Evolutionary conservation across 192 early-diverging fungal species (phyloP).

Genomic region (Powellomyces hirtus): DNA sequence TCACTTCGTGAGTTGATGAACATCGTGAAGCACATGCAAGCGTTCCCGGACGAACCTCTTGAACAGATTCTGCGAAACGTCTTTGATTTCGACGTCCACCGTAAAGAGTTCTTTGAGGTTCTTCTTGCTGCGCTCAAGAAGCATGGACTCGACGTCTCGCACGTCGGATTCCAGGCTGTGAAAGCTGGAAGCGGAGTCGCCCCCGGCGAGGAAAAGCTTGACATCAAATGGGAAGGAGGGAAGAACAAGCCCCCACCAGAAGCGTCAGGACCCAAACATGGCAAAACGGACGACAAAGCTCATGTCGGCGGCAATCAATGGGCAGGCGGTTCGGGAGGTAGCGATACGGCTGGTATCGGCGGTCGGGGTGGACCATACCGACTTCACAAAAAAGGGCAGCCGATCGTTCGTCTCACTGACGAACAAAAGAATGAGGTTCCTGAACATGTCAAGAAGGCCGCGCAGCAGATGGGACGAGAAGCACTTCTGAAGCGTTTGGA

Average conservation of each 20-base stretch:
- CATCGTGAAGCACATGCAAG: constrained; percentile 72
- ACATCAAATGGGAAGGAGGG: constrained; percentile 25
- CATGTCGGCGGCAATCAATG: constrained; percentile 46
- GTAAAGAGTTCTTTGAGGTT: constrained; percentile 35
- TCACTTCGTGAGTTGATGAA: constrained; percentile 79
- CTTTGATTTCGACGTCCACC: constrained; percentile 74
- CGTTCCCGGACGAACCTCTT: constrained; percentile 67
- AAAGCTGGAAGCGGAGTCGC: constrained; percentile 1
- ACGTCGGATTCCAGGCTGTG: constrained; percentile 22
- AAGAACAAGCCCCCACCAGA: constrained; percentile 20
- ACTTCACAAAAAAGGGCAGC: constrained; percentile 37
- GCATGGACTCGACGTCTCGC: constrained; percentile 25
- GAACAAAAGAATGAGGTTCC: constrained; percentile 58
- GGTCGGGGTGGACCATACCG: constrained; percentile 48
- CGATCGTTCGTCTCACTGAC: constrained; percentile 49
- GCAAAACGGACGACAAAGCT: constrained; percentile 43
- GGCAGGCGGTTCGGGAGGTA: constrained; percentile 49
- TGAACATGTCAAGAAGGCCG: constrained; percentile 39
- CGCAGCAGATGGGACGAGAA: constrained; percentile 67
- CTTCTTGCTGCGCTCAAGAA: constrained; percentile 26
- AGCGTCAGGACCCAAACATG: constrained; percentile 37
- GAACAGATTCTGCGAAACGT: constrained; percentile 72
- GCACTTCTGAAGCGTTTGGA: constrained; percentile 66
- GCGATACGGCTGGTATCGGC: constrained; percentile 47
- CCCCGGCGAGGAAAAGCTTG: constrained; percentile 10